phyloP scores from a whole-genome alignment of 1,284 basidiomycete genomes.

The Malassezia arunalokei region DNA sequence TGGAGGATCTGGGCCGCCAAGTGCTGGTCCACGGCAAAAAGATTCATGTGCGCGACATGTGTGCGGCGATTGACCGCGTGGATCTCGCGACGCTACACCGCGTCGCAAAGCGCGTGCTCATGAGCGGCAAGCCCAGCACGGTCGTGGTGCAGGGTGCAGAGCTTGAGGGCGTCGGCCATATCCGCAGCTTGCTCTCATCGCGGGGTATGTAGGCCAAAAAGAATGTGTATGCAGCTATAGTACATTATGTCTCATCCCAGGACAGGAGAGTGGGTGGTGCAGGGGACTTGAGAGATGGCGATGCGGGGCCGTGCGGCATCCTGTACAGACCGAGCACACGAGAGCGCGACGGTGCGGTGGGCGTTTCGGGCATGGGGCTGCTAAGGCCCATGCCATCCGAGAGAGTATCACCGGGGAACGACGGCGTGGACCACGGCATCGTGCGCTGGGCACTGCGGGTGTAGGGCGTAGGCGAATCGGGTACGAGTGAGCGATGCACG shows the following conservation, averaged over 20 bases:
- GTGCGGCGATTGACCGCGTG: slow-evolving; percentile 70
- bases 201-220: slow-evolving; percentile 20
- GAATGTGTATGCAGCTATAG: not conserved
- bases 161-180: slow-evolving; percentile 30
- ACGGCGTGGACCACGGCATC: not conserved
- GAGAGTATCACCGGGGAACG: not conserved
- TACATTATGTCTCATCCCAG: not conserved
- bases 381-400: not conserved
- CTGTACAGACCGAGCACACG: not conserved
- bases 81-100: slow-evolving; percentile 59
- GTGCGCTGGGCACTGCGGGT: slow-evolving; percentile 4
- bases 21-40: slow-evolving; percentile 82
- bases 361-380: slow-evolving; percentile 6
- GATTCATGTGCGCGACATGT: slow-evolving; percentile 81
- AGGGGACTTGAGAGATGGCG: not conserved
- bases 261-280: not conserved
- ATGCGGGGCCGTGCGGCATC: not conserved
- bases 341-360: not conserved
- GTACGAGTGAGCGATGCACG: not conserved
- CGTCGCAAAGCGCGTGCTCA: slow-evolving; percentile 64
- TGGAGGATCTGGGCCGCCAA: slow-evolving; percentile 54
- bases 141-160: slow-evolving; percentile 36
- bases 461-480: slow-evolving; percentile 9
- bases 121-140: slow-evolving; percentile 30
- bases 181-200: slow-evolving; percentile 27